Base-by-base conservation (phyloP, 2,329 filamentous ascomycete genomes). In the Fusarium virguliforme region DNA sequence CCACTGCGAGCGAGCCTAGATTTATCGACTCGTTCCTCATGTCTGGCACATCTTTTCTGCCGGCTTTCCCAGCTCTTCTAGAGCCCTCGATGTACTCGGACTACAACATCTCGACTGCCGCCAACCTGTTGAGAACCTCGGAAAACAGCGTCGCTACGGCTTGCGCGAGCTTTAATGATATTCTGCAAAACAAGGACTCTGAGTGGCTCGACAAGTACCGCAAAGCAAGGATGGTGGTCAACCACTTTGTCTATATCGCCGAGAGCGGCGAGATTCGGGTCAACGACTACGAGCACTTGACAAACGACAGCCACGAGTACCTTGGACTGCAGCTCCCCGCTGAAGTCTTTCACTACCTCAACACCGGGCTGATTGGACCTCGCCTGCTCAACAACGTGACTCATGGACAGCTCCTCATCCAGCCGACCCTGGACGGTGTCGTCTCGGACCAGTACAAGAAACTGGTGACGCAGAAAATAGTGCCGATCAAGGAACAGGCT, bases 281-380 rank as follows among this genome's bases (percentile, higher is more conserved):
- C 15, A 86, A 94, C 75, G 91, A 95, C 74, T 88, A 86, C 60
- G 91, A 93, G 8, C 86, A 89, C 60, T 88, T 94, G 22, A 95
- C 96, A 3, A 88, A 88, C 50, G 95, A 98, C 78, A 91, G 96
- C 72, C 93, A 97, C 78, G 91, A 95, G 76, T 95, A 98, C 78
- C 89, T 98, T 68, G 94, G 94, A n/a, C 89, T 97, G 65, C 92
- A 95, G 65, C 85, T 99, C 6, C 94, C 96, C 0, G 90, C 94
- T 41, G 96, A 99, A 81, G 85, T 98, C 18, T 95, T 95, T 79
- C 92, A 94, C 80, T 98, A 98, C 79, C 86, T 98, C 55, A 94
- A 94, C 64, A 91, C 89, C 57, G 96, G 94, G 35, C 84, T 98
- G 46, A 89, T 98, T 71, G 90, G 93, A 30, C 87, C 94, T 26